Percentiles rank a stretch among this genome's conserved stretches.
These are phyloP conservation scores for Stenogyne calaminthoides DNA, from an alignment of 305 asterid species.

Conservation along the genomic window DNA sequence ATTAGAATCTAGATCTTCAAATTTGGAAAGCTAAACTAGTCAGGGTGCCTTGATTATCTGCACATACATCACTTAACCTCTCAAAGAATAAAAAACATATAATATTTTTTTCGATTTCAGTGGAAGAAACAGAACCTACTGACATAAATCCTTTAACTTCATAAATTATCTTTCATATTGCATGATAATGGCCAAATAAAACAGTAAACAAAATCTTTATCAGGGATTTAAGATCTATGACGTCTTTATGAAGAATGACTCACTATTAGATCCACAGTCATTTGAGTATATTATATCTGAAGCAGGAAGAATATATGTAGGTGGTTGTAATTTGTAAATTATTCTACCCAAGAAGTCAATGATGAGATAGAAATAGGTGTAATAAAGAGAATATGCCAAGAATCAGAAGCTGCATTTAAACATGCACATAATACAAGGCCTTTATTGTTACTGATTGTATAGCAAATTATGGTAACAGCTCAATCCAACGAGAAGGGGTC, in stretches of 20 bases:
- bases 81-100: background rate
- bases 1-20: background rate
- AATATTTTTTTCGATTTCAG: background rate
- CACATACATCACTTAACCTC: background rate
- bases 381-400: background rate
- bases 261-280: background rate
- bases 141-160: background rate
- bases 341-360: constrained; percentile 4
- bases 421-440: constrained; percentile 4
- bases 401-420: background rate
- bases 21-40: constrained; percentile 11
- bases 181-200: constrained; percentile 10
- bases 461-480: background rate
- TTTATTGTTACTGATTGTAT: background rate
- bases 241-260: constrained; percentile 7
- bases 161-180: constrained; percentile 18
- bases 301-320: constrained; percentile 1
- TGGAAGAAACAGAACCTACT: constrained; percentile 10
- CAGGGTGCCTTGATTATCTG: constrained; percentile 7
- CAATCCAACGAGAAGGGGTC: background rate
- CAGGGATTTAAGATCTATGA: constrained; percentile 13
- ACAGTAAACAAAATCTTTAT: constrained; percentile 7
- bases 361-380: background rate
- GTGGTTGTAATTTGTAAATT: constrained; percentile 1
- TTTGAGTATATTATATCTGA: constrained; percentile 5